Percentiles rank a stretch among this genome's conserved stretches.
phyloP scores from a whole-genome alignment of 805 yeast genomes.

The Cyberlindnera mississippiensis region DNA sequence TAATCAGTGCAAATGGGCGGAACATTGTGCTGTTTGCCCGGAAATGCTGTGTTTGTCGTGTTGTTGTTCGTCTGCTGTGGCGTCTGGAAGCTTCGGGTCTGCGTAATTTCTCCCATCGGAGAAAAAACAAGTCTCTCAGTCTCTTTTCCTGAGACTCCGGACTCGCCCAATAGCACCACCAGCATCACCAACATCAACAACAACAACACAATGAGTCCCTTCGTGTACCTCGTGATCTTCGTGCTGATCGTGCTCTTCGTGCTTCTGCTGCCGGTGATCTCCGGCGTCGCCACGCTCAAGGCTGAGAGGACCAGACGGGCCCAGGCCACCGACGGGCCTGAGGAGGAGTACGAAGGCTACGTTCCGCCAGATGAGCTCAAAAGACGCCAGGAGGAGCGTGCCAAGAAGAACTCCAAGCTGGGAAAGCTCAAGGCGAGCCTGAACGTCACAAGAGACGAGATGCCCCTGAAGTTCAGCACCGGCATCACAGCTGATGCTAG shows the following conservation, averaged over 20 bases:
- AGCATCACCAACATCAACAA: too few relatives aligned
- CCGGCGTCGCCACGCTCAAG: constrained; percentile 46
- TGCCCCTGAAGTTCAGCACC: constrained; percentile 23
- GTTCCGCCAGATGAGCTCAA: constrained; percentile 25
- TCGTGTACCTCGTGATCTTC: constrained; percentile 34
- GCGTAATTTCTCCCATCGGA: not conserved
- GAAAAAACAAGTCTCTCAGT: not conserved
- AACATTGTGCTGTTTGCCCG: not conserved
- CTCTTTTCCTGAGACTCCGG: too few relatives aligned
- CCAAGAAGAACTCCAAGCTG: constrained; percentile 12
- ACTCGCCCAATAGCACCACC: too few relatives aligned
- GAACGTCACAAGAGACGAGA: constrained; percentile 18
- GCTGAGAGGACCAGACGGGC: constrained; percentile 7
- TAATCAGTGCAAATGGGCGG: not conserved
- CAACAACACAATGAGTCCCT: not conserved
- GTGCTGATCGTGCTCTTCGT: constrained; percentile 32
- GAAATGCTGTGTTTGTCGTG: not conserved
- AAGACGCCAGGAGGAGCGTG: constrained; percentile 9
- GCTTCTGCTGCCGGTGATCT: constrained; percentile 43
- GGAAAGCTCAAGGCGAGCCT: constrained; percentile 13
- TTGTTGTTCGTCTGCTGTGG: not conserved
- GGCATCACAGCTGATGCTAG: not conserved
- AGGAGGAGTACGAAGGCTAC: constrained; percentile 16
- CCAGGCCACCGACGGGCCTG: constrained; percentile 1
- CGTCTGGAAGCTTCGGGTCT: too few relatives aligned